Conservation (phyloP, 2,329 filamentous ascomycete genomes). For the Raffaelea ambrosiae region DNA sequence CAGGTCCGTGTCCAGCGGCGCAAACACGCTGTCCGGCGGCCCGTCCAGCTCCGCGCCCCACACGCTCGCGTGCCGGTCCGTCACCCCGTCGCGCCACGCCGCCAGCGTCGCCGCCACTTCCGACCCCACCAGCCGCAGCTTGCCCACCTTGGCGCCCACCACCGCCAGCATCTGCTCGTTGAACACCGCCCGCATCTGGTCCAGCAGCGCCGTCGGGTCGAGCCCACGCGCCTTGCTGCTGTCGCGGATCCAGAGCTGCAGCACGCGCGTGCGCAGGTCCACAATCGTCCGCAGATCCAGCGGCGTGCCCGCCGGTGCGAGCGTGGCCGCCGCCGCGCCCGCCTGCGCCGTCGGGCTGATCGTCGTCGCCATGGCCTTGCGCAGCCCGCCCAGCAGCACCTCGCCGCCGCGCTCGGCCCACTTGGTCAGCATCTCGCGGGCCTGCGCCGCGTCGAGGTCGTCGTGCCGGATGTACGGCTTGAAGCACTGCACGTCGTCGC, state of each 20-base stretch:
- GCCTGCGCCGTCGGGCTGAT: conserved; percentile 24
- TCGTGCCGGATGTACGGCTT: conserved; percentile 82
- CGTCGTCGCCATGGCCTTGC: conserved; percentile 30
- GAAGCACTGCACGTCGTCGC: conserved; percentile 74
- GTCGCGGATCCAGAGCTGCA: conserved; percentile 69
- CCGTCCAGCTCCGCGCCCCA: conserved; percentile 29
- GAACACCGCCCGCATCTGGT: conserved; percentile 59
- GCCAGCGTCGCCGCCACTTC: conserved; percentile 55
- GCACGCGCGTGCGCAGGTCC: conserved; percentile 57
- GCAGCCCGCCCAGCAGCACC: conserved; percentile 52
- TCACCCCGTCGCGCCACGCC: conserved; percentile 47
- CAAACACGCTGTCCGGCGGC: conserved; percentile 44
- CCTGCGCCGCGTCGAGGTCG: conserved; percentile 55
- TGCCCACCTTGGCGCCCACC: conserved; percentile 53
- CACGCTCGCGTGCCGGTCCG: conserved; percentile 43
- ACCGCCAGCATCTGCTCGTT: conserved; percentile 59
- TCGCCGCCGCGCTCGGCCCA: conserved; percentile 58
- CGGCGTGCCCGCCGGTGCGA: conserved; percentile 23
- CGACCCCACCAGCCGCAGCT: conserved; percentile 56
- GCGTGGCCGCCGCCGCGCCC: not conserved
- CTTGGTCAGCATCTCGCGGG: conserved; percentile 48
- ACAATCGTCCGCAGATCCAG: conserved; percentile 61
- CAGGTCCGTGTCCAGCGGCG: conserved; percentile 63
- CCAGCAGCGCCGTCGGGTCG: conserved; percentile 59
- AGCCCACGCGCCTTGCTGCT: conserved; percentile 57